A percentile compares a stretch with the other conserved stretches of the same genome.
Evolutionary conservation across 2,329 filamentous ascomycete species (phyloP).

Genomic region (Sporothrix sp.): DNA sequence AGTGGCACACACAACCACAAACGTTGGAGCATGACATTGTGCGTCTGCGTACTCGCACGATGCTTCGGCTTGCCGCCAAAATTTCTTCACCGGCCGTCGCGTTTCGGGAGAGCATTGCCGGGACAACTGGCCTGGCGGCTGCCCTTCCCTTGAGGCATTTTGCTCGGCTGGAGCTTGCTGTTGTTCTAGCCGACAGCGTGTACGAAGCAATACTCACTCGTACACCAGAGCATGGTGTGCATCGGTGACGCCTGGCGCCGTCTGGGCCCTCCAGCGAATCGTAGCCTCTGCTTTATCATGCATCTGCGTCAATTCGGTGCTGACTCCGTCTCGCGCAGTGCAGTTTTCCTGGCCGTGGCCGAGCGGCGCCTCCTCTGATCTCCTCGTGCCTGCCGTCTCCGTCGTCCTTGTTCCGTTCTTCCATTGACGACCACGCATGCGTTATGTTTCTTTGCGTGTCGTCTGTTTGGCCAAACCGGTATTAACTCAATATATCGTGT

Average conservation of each 20-base stretch:
- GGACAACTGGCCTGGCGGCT: conserved; percentile 1
- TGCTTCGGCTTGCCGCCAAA: not conserved
- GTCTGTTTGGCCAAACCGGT: not conserved
- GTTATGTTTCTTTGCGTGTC: not conserved
- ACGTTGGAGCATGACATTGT: no score
- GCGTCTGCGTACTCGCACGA: no score
- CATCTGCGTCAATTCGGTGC: conserved; percentile 6
- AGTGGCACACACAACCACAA: no score
- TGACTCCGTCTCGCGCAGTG: not conserved
- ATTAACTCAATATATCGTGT: not conserved
- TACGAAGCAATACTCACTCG: no score
- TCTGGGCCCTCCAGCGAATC: conserved; percentile 9
- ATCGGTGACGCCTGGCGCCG: not conserved
- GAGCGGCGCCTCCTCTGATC: not conserved
- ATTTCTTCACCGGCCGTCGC: not conserved
- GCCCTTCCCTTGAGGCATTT: conserved; percentile 13
- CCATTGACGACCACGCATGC: not conserved
- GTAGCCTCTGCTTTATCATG: conserved; percentile 13
- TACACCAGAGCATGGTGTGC: not conserved
- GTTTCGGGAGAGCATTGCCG: conserved; percentile 11
- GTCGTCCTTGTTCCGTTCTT: no score
- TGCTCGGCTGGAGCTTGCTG: conserved; percentile 11
- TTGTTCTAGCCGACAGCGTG: conserved; percentile 4
- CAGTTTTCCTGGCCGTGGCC: not conserved
- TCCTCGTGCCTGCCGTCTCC: no score